phyloP scores from a whole-genome alignment of 1,284 basidiomycete genomes.

The Anthracocystis setariae region DNA sequence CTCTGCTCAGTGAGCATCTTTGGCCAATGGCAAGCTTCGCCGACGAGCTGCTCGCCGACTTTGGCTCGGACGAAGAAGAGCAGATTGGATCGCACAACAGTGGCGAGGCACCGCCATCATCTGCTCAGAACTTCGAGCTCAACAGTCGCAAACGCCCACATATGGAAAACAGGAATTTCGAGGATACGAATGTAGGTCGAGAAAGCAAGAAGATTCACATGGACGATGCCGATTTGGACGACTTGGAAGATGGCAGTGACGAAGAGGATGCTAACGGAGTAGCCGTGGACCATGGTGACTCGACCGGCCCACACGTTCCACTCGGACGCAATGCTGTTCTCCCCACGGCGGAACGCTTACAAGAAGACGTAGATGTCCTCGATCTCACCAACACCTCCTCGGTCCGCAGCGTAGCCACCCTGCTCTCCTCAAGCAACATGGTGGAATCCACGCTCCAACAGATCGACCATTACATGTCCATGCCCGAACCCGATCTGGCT shows the following conservation, averaged over 20 bases:
- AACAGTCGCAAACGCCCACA: slow-evolving; percentile 68
- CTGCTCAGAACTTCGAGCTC: slow-evolving; percentile 56
- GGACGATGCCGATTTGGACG: slow-evolving; percentile 61
- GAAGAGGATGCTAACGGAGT: slow-evolving; percentile 26
- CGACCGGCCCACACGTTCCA: slow-evolving; percentile 11
- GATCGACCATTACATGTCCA: slow-evolving; percentile 83
- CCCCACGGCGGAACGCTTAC: slow-evolving; percentile 91
- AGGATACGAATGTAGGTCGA: slow-evolving; percentile 44
- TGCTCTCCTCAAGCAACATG: slow-evolving; percentile 80
- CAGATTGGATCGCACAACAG: slow-evolving; percentile 62
- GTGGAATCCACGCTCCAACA: slow-evolving; percentile 82
- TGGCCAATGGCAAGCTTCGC: slow-evolving; percentile 72
- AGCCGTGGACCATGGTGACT: slow-evolving; percentile 12
- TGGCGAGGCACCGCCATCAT: slow-evolving; percentile 64
- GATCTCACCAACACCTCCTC: slow-evolving; percentile 86
- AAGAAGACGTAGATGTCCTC: slow-evolving; percentile 90
- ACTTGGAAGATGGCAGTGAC: slow-evolving; percentile 42
- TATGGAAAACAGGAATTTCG: slow-evolving; percentile 70
- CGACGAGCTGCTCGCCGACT: slow-evolving; percentile 86
- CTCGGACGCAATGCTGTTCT: slow-evolving; percentile 86
- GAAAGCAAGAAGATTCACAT: slow-evolving; percentile 28
- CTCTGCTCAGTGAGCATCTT: too few relatives aligned
- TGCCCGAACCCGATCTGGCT: slow-evolving; percentile 79
- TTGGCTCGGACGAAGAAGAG: slow-evolving; percentile 72
- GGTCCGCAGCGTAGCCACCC: slow-evolving; percentile 84